Percentiles rank a stretch among this genome's conserved stretches.
phyloP scores from a whole-genome alignment of 192 early-diverging fungal species.

The Coemansia sp. region DNA sequence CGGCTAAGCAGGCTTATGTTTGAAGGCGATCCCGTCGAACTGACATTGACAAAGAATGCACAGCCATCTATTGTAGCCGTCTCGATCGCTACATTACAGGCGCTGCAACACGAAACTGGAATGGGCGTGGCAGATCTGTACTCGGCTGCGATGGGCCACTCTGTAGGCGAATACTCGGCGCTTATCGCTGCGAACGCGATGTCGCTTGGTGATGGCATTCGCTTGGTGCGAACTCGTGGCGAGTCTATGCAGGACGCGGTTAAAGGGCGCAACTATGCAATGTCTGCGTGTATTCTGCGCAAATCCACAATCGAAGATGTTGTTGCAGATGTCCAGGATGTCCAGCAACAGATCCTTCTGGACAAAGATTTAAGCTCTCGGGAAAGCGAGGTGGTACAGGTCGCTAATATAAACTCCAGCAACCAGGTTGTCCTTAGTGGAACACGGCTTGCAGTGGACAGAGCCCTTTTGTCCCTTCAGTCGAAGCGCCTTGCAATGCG shows the following conservation, averaged over 20 bases:
- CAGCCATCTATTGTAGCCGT: conserved; percentile 93
- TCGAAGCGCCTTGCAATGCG: conserved; percentile 80
- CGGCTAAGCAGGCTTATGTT: conserved; percentile 82
- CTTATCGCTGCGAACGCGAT: conserved; percentile 69
- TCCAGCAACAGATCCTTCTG: conserved; percentile 34
- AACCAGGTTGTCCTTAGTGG: conserved; percentile 92
- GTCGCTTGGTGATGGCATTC: conserved; percentile 78
- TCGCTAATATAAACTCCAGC: conserved; percentile 86
- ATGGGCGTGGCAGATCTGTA: conserved; percentile 73
- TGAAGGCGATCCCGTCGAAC: conserved; percentile 70
- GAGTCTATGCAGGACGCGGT: conserved; percentile 84
- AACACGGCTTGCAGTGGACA: conserved; percentile 81
- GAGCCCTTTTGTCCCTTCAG: conserved; percentile 81
- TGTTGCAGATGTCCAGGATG: conserved; percentile 44
- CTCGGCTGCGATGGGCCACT: conserved; percentile 87
- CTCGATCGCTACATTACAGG: conserved; percentile 83
- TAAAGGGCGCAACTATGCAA: conserved; percentile 73
- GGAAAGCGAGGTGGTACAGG: conserved; percentile 67
- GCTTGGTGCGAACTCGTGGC: conserved; percentile 84
- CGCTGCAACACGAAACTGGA: conserved; percentile 82
- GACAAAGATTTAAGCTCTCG: neutral
- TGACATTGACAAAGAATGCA: conserved; percentile 75
- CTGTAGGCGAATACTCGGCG: conserved; percentile 90
- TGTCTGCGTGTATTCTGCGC: conserved; percentile 87
- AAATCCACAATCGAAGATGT: conserved; percentile 72